Conservation (phyloP, 768 basidiomycete species). For the Termitomyces sp. region DNA sequence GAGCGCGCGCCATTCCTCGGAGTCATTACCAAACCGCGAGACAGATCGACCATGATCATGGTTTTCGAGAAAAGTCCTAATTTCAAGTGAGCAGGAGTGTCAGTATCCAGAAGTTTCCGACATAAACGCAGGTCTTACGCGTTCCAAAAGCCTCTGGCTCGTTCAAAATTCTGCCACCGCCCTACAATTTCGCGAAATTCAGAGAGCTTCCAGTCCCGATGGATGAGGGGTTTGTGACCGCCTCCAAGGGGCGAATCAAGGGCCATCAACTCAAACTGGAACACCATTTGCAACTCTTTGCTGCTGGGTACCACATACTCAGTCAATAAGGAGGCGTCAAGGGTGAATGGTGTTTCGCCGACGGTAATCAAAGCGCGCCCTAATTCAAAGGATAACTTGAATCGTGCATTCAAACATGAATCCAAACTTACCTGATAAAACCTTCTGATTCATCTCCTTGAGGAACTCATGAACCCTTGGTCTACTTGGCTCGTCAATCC, state of each 20-base stretch:
- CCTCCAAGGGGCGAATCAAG: slow-evolving; percentile 46
- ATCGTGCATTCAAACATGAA: not conserved
- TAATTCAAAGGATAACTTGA: slow-evolving; percentile 20
- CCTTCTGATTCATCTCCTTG: slow-evolving; percentile 61
- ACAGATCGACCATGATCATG: slow-evolving; percentile 67
- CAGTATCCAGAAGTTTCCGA: not conserved
- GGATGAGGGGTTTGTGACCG: slow-evolving; percentile 37
- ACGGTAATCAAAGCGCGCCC: slow-evolving; percentile 62
- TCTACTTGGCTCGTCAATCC: slow-evolving; percentile 28
- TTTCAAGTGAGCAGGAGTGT: not conserved
- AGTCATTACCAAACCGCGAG: slow-evolving; percentile 66
- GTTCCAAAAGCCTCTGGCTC: slow-evolving; percentile 67
- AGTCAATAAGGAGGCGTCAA: slow-evolving; percentile 49
- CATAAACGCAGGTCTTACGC: slow-evolving; percentile 37
- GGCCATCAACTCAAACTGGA: slow-evolving; percentile 63
- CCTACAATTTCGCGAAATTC: slow-evolving; percentile 48
- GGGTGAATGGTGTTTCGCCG: slow-evolving; percentile 62
- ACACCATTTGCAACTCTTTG: slow-evolving; percentile 65
- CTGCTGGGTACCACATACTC: slow-evolving; percentile 55
- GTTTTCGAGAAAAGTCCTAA: slow-evolving; percentile 62
- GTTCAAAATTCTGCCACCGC: slow-evolving; percentile 60
- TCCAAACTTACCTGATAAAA: slow-evolving; percentile 51
- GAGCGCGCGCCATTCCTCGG: slow-evolving; percentile 53
- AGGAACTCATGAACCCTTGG: slow-evolving; percentile 68
- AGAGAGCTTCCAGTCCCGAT: slow-evolving; percentile 48